Conservation (phyloP, 1,284 basidiomycete genomes). For the Dichomitus squalens region DNA sequence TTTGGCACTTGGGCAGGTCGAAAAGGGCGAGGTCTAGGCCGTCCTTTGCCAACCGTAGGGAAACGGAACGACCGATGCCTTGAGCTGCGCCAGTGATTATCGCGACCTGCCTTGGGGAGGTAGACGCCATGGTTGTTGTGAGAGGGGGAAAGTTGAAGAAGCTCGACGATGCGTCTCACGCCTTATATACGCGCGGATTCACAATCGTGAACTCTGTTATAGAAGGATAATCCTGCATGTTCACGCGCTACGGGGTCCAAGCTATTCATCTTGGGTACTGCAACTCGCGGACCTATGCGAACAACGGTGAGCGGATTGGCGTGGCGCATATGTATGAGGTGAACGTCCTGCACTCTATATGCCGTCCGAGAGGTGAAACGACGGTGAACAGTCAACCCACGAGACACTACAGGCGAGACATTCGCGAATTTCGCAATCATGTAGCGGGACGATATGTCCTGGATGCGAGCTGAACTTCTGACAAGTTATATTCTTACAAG, state of each 20-base stretch:
- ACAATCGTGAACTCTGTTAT: neutral
- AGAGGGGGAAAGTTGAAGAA: neutral
- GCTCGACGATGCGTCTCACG: neutral
- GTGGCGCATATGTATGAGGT: too few relatives aligned
- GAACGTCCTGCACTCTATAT: too few relatives aligned
- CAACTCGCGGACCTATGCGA: neutral
- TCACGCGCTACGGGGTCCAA: neutral
- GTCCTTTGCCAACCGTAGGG: conserved; percentile 31
- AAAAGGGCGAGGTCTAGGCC: conserved; percentile 32
- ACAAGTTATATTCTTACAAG: too few relatives aligned
- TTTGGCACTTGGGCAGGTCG: conserved; percentile 29
- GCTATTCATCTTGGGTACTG: too few relatives aligned
- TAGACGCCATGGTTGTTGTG: neutral
- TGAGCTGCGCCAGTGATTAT: conserved; percentile 23
- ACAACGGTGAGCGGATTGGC: neutral
- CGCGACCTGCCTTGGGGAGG: conserved; percentile 14
- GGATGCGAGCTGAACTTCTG: too few relatives aligned
- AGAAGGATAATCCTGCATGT: neutral
- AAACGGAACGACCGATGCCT: conserved; percentile 31
- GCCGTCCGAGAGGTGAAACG: too few relatives aligned
- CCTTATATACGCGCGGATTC: neutral
- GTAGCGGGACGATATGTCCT: too few relatives aligned
- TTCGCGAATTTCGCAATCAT: too few relatives aligned
- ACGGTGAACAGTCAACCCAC: too few relatives aligned
- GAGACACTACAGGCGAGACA: too few relatives aligned